Evolutionary conservation across 2,329 filamentous ascomycete genomes (phyloP).

Genomic region (Laburnicola sp.): DNA sequence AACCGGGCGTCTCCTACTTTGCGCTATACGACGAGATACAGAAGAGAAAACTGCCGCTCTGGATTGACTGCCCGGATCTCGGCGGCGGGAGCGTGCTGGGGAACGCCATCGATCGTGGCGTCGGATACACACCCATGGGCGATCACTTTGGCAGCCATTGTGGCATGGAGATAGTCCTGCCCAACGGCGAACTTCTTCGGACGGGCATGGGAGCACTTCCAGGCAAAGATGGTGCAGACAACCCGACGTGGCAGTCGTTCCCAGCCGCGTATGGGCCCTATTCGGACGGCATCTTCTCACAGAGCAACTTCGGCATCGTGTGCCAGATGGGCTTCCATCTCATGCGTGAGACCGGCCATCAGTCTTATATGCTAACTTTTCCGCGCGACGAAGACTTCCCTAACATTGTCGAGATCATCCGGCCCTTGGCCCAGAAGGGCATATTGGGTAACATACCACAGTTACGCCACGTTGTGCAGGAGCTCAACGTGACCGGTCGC

Average conservation of each 20-base stretch:
- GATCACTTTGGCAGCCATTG: conserved; percentile 53
- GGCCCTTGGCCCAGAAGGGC: conserved; percentile 44
- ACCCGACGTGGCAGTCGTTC: conserved; percentile 37
- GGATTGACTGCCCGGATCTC: conserved; percentile 53
- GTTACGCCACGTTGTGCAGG: conserved; percentile 51
- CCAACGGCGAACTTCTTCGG: conserved; percentile 44
- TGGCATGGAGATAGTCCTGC: conserved; percentile 49
- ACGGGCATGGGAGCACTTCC: conserved; percentile 49
- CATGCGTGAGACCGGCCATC: conserved; percentile 57
- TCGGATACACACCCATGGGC: conserved; percentile 47
- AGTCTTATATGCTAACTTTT: conserved; percentile 51
- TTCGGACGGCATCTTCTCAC: conserved; percentile 44
- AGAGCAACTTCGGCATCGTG: conserved; percentile 43
- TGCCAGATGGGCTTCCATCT: conserved; percentile 59
- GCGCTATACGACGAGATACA: conserved; percentile 56
- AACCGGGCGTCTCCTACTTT: conserved; percentile 60
- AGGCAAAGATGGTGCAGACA: conserved; percentile 23
- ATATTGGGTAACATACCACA: conserved; percentile 55
- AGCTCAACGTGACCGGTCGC: conserved; percentile 49
- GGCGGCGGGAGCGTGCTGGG: conserved; percentile 55
- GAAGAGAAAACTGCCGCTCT: conserved; percentile 46
- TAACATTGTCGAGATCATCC: conserved; percentile 54
- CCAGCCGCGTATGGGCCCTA: conserved; percentile 44
- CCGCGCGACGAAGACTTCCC: conserved; percentile 55
- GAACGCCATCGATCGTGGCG: conserved; percentile 54